These are phyloP conservation scores for Fistulina hepatica DNA, from an alignment of 1,284 basidiomycete genomes.

Conservation along the genomic window DNA sequence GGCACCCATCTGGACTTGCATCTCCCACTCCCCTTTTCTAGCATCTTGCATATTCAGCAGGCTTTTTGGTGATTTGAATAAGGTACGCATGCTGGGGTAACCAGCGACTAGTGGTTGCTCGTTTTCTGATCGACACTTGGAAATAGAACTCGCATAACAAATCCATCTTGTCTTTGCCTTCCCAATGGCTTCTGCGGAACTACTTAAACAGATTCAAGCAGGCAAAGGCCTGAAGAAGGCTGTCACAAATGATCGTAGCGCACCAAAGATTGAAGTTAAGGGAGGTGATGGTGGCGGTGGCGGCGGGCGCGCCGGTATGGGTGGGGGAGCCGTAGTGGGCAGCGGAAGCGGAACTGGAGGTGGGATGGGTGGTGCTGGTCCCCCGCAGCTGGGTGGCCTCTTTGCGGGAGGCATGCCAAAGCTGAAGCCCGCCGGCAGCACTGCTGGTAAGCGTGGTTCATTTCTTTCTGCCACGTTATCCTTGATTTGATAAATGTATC, in stretches of 20 bases:
- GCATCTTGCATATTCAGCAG: too few relatives aligned
- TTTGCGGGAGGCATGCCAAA: conserved; percentile 91
- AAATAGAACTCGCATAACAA: too few relatives aligned
- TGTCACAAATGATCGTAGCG: conserved; percentile 74
- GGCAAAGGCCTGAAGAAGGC: conserved; percentile 76
- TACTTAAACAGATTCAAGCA: conserved; percentile 67
- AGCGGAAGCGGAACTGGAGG: conserved; percentile 28
- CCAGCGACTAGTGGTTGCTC: too few relatives aligned
- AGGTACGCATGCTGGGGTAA: too few relatives aligned
- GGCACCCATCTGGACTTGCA: too few relatives aligned
- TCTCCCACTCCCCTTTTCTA: too few relatives aligned
- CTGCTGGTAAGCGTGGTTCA: conserved; percentile 34
- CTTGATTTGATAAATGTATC: conserved; percentile 7
- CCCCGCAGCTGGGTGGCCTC: conserved; percentile 73
- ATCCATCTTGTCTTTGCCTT: too few relatives aligned
- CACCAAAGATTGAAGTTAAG: conserved; percentile 45
- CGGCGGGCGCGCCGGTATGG: conserved; percentile 27
- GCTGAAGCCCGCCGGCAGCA: conserved; percentile 63
- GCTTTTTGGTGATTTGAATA: too few relatives aligned
- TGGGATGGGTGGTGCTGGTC: conserved; percentile 33
- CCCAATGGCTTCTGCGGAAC: conserved; percentile 67
- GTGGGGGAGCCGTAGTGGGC: conserved; percentile 30
- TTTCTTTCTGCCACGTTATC: conserved; percentile 5
- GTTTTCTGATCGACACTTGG: too few relatives aligned
- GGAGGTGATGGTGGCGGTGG: conserved; percentile 38